Evolutionary conservation across 78 protist genomes (phyloP), one percentile per base, ranked within the genome.

Genomic region (Tieghemostelium lacteum): DNA sequence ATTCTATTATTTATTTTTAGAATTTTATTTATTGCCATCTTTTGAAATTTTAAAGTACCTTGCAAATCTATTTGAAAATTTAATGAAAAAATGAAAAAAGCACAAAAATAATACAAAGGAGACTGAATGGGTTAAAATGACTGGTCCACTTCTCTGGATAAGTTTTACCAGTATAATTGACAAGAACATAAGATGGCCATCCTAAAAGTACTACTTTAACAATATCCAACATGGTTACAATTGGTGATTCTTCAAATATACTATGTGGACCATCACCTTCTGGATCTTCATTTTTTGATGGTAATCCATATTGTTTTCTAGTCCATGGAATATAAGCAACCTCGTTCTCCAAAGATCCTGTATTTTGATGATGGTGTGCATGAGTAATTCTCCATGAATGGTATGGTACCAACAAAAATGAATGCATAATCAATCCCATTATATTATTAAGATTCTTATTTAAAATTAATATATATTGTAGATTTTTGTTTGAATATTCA

Each of bases 341-440:
- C 42, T 91, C 96, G 5, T 49, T 24, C 3, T 1, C 28, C 72
- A 94, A 39, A 71, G 92, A 77, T 74, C 85, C 88, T 20, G 98
- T 96, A 92, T 65, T 60, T 36, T 77, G 39, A 95, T 96, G 98
- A 86, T 96, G 98, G 39, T 74, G 89, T 31, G 94, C 71, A 66
- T 96, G 98, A 17, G 94, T 73, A 34, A 36, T 34, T 62, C 87
- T 67, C 98, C 98, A 96, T 31, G 95, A 45, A 69, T 54, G 92
- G 93, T 85, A 96, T 39, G 98, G 98, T 4, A 93, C 94, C 55
- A 88, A 77, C 3, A 96, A 74, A 19, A 73, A 37, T 14, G 96
- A 73, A 73, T 96, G 98, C 14, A 91, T 50, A 31, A 95, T 22
- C 70, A 64, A 73, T 45, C 98, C 98, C 52, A 95, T 92, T 26